Conservation (phyloP, 1,284 basidiomycete genomes). For the Kwoniella shivajii region DNA sequence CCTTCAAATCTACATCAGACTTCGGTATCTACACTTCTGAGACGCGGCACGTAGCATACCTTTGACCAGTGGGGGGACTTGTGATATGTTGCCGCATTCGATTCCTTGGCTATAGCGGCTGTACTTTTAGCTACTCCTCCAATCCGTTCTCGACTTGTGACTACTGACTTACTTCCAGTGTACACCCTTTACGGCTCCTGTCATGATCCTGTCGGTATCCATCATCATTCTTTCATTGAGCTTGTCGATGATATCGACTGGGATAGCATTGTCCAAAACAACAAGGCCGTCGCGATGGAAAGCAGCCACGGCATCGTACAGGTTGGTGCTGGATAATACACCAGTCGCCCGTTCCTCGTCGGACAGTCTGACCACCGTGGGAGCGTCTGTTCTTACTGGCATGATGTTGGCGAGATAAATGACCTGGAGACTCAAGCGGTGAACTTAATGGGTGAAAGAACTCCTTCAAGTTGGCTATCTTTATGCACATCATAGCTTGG, state of each 20-base stretch:
- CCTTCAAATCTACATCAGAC: background rate
- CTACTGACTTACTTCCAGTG: conserved; percentile 12
- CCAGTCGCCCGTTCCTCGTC: conserved; percentile 41
- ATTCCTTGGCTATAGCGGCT: conserved; percentile 10
- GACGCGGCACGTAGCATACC: conserved; percentile 6
- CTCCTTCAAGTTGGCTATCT: background rate
- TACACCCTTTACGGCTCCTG: conserved; percentile 5
- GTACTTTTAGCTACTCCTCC: too few species aligned
- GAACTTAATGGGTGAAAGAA: background rate
- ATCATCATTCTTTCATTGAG: conserved; percentile 21
- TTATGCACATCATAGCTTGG: background rate
- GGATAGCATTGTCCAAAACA: conserved; percentile 64
- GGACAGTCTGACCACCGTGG: conserved; percentile 11
- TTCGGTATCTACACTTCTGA: too few species aligned
- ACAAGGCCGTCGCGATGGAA: conserved; percentile 91
- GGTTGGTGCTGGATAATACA: conserved; percentile 80
- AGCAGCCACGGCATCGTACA: conserved; percentile 86
- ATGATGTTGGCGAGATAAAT: conserved; percentile 12
- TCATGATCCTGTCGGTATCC: conserved; percentile 16
- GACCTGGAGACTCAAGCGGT: too few species aligned
- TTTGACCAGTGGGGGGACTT: conserved; percentile 19
- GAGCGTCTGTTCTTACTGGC: conserved; percentile 9
- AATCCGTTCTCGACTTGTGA: too few species aligned
- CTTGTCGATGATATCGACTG: conserved; percentile 15
- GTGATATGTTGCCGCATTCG: conserved; percentile 17